Percentiles rank a stretch among this genome's conserved stretches.
phyloP scores from a whole-genome alignment of 2,329 filamentous ascomycete species.

The Aspergillus felis region DNA sequence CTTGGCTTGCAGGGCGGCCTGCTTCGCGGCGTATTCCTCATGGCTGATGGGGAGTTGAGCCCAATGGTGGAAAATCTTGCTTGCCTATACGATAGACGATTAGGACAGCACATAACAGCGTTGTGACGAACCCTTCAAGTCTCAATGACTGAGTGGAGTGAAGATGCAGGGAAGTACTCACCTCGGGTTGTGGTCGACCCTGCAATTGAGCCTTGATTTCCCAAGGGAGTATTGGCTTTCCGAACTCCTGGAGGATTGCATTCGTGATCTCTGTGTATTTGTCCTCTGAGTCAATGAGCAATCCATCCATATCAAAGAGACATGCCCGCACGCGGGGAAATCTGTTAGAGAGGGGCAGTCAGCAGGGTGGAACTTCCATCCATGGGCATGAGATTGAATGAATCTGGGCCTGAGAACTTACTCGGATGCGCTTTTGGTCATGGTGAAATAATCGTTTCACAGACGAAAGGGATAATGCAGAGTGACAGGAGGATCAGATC shows the following conservation, averaged over 20 bases:
- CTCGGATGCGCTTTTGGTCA: background rate
- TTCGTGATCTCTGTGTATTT: constrained; percentile 82
- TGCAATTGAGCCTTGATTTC: constrained; percentile 85
- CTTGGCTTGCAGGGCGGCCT: constrained; percentile 61
- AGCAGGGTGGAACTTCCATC: background rate
- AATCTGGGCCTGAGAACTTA: background rate
- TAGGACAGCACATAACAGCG: background rate
- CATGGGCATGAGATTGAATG: background rate
- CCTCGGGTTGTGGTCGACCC: constrained; percentile 58
- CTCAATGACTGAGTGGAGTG: background rate
- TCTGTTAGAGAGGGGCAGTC: constrained; percentile 40
- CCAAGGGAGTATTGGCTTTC: constrained; percentile 77
- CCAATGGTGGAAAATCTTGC: constrained; percentile 70
- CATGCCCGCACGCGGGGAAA: constrained; percentile 81
- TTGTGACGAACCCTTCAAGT: background rate
- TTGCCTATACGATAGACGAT: constrained; percentile 39
- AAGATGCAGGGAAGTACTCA: constrained; percentile 20
- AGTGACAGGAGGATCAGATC: background rate
- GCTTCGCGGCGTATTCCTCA: constrained; percentile 62
- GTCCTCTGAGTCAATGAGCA: constrained; percentile 91
- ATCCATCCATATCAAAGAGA: constrained; percentile 98
- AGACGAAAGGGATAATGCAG: background rate
- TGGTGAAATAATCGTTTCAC: background rate
- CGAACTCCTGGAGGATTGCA: constrained; percentile 70
- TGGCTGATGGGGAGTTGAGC: constrained; percentile 73